A percentile compares a stretch with the other conserved stretches of the same genome.
These are phyloP conservation scores for Saccharata proteae DNA, from an alignment of 2,329 filamentous ascomycete species.

Conservation along the genomic window DNA sequence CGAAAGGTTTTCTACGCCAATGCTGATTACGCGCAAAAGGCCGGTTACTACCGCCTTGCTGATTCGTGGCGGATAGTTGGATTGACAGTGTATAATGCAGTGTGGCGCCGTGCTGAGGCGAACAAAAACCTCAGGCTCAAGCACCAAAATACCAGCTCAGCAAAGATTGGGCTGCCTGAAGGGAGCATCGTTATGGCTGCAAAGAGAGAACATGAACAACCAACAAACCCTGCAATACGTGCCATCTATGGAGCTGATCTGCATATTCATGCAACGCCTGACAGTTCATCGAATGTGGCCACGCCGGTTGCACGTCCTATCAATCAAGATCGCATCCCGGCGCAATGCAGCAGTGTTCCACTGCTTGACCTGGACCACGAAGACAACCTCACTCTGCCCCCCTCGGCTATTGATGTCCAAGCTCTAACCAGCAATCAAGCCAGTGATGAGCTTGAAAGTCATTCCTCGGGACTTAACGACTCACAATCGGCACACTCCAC, in stretches of 20 bases:
- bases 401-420: constrained; percentile 12
- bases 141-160: constrained; percentile 10
- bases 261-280: constrained; percentile 21
- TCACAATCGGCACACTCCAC: constrained; percentile 22
- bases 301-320: constrained; percentile 42
- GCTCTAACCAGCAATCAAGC: constrained; percentile 14
- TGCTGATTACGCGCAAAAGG: constrained; percentile 39
- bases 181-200: constrained; percentile 5
- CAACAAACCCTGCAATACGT: constrained; percentile 20
- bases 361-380: constrained; percentile 26
- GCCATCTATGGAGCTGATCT: constrained; percentile 20
- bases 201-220: constrained; percentile 8
- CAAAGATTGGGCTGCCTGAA: neutral
- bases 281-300: constrained; percentile 43
- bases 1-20: constrained; percentile 40
- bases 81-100: constrained; percentile 20
- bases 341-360: constrained; percentile 9
- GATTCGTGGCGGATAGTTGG: constrained; percentile 49
- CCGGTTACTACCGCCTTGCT: constrained; percentile 38
- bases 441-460: constrained; percentile 1
- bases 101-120: constrained; percentile 9
- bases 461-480: constrained; percentile 14
- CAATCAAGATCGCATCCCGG: constrained; percentile 9
- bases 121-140: constrained; percentile 17
- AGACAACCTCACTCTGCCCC: constrained; percentile 24